These are phyloP conservation scores for Kwoniella bestiolae DNA, from an alignment of 768 basidiomycete genomes.

Conservation along the genomic window DNA sequence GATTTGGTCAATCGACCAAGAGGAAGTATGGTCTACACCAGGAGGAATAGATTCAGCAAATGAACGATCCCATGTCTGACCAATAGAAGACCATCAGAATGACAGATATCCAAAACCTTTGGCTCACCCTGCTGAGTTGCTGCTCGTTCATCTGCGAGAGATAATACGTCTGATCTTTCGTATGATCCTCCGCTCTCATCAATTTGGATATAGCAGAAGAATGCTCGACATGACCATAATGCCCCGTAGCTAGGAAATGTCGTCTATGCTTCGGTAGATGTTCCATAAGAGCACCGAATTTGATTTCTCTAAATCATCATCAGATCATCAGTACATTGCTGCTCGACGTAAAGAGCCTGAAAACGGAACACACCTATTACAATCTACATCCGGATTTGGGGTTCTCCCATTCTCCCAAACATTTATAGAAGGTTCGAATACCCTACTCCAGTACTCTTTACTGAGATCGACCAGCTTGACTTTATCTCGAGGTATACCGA, in stretches of 20 bases:
- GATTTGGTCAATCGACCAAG: constrained; percentile 70
- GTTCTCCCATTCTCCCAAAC: constrained; percentile 79
- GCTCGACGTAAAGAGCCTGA: too few relatives aligned
- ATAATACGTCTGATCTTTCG: constrained; percentile 93
- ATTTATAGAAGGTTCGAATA: constrained; percentile 82
- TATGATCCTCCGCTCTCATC: constrained; percentile 62
- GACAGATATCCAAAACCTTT: not conserved
- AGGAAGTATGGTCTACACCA: constrained; percentile 70
- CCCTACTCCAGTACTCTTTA: constrained; percentile 84
- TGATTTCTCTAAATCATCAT: constrained; percentile 72
- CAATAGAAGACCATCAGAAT: not conserved
- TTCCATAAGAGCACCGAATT: constrained; percentile 82
- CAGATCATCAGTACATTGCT: not conserved
- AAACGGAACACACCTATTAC: constrained; percentile 70
- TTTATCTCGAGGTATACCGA: constrained; percentile 58
- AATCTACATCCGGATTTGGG: constrained; percentile 92
- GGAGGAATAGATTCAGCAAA: not conserved
- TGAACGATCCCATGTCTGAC: too few relatives aligned
- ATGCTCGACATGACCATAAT: constrained; percentile 80
- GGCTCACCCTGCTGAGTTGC: constrained; percentile 64
- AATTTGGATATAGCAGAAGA: constrained; percentile 58
- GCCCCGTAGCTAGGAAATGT: constrained; percentile 83
- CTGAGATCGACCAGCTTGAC: constrained; percentile 70
- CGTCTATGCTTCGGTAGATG: constrained; percentile 60
- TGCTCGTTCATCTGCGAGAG: constrained; percentile 74